Evolutionary conservation across 164 flowering plant genomes (phyloP).

Genomic region (Stephania japonica): DNA sequence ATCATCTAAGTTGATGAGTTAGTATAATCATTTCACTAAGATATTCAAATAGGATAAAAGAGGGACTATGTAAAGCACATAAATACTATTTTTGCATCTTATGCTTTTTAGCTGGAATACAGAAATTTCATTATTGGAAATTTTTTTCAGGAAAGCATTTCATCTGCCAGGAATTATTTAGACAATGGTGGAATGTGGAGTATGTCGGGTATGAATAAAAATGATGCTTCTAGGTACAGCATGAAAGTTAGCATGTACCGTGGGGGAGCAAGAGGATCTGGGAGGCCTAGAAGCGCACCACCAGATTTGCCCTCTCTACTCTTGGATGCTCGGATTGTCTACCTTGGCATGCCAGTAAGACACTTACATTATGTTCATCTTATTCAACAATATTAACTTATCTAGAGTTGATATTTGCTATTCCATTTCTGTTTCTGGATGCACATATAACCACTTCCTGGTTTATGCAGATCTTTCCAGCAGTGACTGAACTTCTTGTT

Average conservation of each 20-base stretch:
- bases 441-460: not conserved
- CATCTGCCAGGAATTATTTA: slow-evolving; percentile 61
- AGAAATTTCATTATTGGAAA: slow-evolving; percentile 11
- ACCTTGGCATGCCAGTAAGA: slow-evolving; percentile 92
- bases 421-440: not conserved
- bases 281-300: slow-evolving; percentile 65
- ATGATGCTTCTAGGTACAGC: slow-evolving; percentile 50
- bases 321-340: slow-evolving; percentile 74
- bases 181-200: slow-evolving; percentile 73
- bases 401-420: not conserved
- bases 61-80: not conserved
- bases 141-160: slow-evolving; percentile 59
- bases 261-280: slow-evolving; percentile 63
- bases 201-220: slow-evolving; percentile 35
- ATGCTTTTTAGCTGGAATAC: not conserved
- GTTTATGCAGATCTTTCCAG: slow-evolving; percentile 72
- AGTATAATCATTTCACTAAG: not conserved
- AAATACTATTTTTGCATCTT: not conserved
- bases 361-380: slow-evolving; percentile 1
- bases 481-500: slow-evolving; percentile 85
- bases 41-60: not conserved
- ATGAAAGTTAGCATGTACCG: slow-evolving; percentile 72
- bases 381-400: not conserved
- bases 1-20: not conserved
- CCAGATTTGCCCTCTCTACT: slow-evolving; percentile 95